Percentiles rank a stretch among this genome's conserved stretches.
phyloP scores from a whole-genome alignment of 2,329 filamentous ascomycete species.

The Beauveria caledonica region DNA sequence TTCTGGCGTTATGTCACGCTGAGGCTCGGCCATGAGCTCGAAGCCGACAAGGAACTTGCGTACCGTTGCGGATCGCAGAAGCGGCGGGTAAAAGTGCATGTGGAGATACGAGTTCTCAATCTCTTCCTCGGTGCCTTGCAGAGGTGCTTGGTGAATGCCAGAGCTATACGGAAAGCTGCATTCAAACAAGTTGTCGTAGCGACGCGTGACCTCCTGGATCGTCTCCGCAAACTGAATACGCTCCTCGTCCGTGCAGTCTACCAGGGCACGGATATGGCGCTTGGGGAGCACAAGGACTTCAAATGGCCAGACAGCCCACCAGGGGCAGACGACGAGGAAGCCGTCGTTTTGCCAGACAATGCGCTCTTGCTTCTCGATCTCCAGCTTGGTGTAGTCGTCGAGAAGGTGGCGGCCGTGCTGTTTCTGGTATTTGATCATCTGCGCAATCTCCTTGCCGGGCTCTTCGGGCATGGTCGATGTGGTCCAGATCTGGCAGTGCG shows the following conservation, averaged over 20 bases:
- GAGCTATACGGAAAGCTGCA: constrained; percentile 96
- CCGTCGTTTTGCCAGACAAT: constrained; percentile 79
- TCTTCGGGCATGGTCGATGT: constrained; percentile 88
- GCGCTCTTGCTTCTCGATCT: constrained; percentile 73
- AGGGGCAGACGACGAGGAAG: constrained; percentile 86
- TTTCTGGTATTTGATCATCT: constrained; percentile 69
- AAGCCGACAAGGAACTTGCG: constrained; percentile 96
- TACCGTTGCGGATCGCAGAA: constrained; percentile 86
- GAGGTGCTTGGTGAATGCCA: constrained; percentile 89
- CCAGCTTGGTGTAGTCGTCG: constrained; percentile 77
- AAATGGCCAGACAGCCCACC: constrained; percentile 98
- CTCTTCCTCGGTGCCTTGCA: constrained; percentile 74
- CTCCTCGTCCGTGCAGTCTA: constrained; percentile 70
- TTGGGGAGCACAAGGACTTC: constrained; percentile 87
- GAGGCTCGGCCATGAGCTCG: constrained; percentile 94
- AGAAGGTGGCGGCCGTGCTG: constrained; percentile 71
- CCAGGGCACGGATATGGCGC: constrained; percentile 72
- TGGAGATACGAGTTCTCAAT: constrained; percentile 85
- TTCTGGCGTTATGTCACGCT: constrained; percentile 94
- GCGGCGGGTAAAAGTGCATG: constrained; percentile 94
- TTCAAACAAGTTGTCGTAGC: constrained; percentile 96
- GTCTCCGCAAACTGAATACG: constrained; percentile 68
- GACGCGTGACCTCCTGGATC: constrained; percentile 77
- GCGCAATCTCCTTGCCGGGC: constrained; percentile 66
- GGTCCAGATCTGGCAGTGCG: constrained; percentile 94